Percentiles rank a stretch among this genome's conserved stretches.
Evolutionary conservation across 2,329 filamentous ascomycete species (phyloP).

Genomic region (Sclerotinia minor): DNA sequence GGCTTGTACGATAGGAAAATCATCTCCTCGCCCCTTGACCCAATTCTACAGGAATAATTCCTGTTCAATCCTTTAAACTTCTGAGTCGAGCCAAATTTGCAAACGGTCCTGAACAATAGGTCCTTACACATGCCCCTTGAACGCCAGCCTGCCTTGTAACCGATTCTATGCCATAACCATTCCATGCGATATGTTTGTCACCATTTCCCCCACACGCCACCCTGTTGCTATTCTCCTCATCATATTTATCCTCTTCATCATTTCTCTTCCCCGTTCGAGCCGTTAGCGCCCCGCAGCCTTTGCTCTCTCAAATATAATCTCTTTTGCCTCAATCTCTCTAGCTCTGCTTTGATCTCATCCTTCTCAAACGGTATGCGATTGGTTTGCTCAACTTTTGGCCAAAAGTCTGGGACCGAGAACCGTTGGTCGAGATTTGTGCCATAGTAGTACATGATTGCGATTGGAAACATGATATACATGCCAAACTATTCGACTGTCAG

Average conservation of each 20-base stretch:
- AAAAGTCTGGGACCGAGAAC: slow-evolving; percentile 88
- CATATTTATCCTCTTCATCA: slow-evolving; percentile 6
- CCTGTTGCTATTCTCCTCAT: not conserved
- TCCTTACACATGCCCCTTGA: not conserved
- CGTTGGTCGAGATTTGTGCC: slow-evolving; percentile 94
- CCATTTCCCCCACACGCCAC: not conserved
- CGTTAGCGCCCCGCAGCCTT: slow-evolving; percentile 38
- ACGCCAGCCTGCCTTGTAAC: slow-evolving; percentile 8
- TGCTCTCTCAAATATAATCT: slow-evolving; percentile 42
- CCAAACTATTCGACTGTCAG: slow-evolving; percentile 66
- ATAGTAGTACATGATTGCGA: slow-evolving; percentile 99
- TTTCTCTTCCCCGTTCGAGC: slow-evolving; percentile 18
- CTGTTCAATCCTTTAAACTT: not conserved
- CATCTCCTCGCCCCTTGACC: not conserved
- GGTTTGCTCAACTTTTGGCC: slow-evolving; percentile 79
- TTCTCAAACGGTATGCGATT: slow-evolving; percentile 74
- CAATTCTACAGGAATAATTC: not conserved
- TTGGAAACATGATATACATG: slow-evolving; percentile 98
- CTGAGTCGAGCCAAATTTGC: not conserved
- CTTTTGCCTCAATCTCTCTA: slow-evolving; percentile 39
- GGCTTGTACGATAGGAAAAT: not conserved
- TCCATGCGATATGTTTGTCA: too few species aligned
- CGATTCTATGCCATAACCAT: slow-evolving; percentile 11
- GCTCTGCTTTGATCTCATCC: slow-evolving; percentile 79
- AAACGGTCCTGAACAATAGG: not conserved